phyloP scores from a whole-genome alignment of 2,329 filamentous ascomycete genomes.

The Emmonsia crescens region DNA sequence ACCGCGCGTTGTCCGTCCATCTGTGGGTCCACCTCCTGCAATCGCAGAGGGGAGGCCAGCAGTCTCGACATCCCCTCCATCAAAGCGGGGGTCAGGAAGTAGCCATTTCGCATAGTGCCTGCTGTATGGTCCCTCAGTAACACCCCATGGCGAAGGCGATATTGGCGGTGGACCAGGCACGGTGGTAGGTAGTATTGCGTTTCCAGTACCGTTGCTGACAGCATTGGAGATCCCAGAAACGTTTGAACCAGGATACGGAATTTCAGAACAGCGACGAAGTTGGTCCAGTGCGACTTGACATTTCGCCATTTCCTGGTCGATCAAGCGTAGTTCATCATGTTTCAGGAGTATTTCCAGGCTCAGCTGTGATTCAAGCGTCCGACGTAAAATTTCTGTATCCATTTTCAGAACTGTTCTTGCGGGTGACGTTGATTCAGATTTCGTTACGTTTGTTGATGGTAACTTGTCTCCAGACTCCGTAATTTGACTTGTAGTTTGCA shows the following conservation, averaged over 20 bases:
- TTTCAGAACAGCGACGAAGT: slow-evolving; percentile 79
- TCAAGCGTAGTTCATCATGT: slow-evolving; percentile 85
- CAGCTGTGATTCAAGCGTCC: slow-evolving; percentile 74
- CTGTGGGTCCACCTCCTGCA: slow-evolving; percentile 39
- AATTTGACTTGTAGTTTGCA: neutral
- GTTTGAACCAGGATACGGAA: slow-evolving; percentile 70
- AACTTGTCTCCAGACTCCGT: neutral
- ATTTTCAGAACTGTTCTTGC: slow-evolving; percentile 9
- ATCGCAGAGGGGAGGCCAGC: slow-evolving; percentile 14
- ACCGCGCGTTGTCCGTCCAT: slow-evolving; percentile 71
- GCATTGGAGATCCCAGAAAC: slow-evolving; percentile 50
- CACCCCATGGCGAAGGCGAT: slow-evolving; percentile 80
- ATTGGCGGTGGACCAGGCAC: slow-evolving; percentile 56
- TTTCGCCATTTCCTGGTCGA: slow-evolving; percentile 93
- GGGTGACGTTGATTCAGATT: neutral
- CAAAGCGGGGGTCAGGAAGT: slow-evolving; percentile 76
- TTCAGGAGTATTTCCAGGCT: slow-evolving; percentile 86
- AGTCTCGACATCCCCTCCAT: slow-evolving; percentile 45
- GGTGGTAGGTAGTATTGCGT: slow-evolving; percentile 50
- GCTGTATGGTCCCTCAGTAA: slow-evolving; percentile 83
- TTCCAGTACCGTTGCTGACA: slow-evolving; percentile 63
- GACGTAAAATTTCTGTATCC: slow-evolving; percentile 45
- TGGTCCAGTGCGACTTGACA: slow-evolving; percentile 91
- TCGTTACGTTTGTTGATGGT: neutral
- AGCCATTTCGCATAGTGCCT: slow-evolving; percentile 95